Evolutionary conservation across 352 stramenopile species (phyloP).

Genomic region (Phytophthora gonapodyides): DNA sequence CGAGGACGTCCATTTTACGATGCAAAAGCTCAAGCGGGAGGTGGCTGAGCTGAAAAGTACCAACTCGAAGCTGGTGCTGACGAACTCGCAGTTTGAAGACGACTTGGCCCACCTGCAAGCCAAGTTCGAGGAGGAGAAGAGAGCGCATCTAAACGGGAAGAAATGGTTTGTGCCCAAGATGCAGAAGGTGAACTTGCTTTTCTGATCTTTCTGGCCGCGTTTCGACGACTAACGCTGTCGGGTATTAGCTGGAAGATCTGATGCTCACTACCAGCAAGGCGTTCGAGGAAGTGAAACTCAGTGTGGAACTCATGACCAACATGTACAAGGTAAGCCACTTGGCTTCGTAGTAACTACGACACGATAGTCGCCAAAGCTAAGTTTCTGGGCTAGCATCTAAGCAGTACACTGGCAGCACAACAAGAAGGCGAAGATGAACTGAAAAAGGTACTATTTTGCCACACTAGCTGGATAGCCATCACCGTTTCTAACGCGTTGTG

Average conservation of each 20-base stretch:
- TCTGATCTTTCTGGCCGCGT: neutral
- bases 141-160: slow-evolving; percentile 65
- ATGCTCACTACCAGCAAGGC: slow-evolving; percentile 59
- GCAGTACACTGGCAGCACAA: slow-evolving; percentile 48
- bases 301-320: slow-evolving; percentile 84
- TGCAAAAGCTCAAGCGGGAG: slow-evolving; percentile 81
- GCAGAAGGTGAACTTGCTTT: slow-evolving; percentile 45
- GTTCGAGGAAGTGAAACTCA: slow-evolving; percentile 80
- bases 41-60: slow-evolving; percentile 58
- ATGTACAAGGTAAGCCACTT: slow-evolving; percentile 83
- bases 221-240: neutral
- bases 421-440: slow-evolving; percentile 67
- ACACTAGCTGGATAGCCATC: neutral
- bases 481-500: neutral
- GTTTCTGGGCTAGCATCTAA: slow-evolving; percentile 35
- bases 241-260: slow-evolving; percentile 60
- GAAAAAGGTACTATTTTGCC: slow-evolving; percentile 36
- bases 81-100: slow-evolving; percentile 81
- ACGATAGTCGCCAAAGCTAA: neutral
- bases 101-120: slow-evolving; percentile 64
- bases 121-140: slow-evolving; percentile 75
- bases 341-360: neutral
- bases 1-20: slow-evolving; percentile 67
- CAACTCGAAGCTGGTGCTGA: slow-evolving; percentile 62
- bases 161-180: slow-evolving; percentile 73